Percentiles rank a stretch among this genome's conserved stretches.
These are phyloP conservation scores for Aspergillus luchuensis DNA, from an alignment of 2,329 filamentous ascomycete genomes.

Conservation along the genomic window DNA sequence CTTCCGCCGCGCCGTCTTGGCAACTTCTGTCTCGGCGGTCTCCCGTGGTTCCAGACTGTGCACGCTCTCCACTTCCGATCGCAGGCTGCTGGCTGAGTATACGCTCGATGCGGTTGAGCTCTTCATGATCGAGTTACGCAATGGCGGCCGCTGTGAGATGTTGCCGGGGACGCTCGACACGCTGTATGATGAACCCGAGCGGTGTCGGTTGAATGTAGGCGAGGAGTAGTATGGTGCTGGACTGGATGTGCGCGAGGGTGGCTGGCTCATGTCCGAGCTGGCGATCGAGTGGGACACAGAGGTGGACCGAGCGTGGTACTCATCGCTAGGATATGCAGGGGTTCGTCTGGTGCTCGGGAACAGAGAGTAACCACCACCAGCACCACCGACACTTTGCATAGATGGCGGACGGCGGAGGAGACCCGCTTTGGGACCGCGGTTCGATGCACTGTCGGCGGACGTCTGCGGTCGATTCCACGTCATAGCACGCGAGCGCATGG, in stretches of 20 bases:
- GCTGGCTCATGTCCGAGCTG: slow-evolving; percentile 21
- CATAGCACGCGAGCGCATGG: slow-evolving; percentile 24
- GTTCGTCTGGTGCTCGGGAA: slow-evolving; percentile 20
- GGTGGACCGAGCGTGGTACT: slow-evolving; percentile 19
- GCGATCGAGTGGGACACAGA: slow-evolving; percentile 23
- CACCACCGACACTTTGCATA: slow-evolving; percentile 26
- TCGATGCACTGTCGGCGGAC: slow-evolving; percentile 12
- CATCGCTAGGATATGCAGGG: slow-evolving; percentile 16
- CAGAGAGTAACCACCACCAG: slow-evolving; percentile 21
- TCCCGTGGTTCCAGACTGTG: slow-evolving; percentile 16
- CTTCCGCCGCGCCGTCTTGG: slow-evolving; percentile 18
- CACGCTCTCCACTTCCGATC: slow-evolving; percentile 29
- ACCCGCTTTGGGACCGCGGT: slow-evolving; percentile 3
- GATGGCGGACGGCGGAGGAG: slow-evolving; percentile 26
- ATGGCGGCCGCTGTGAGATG: slow-evolving; percentile 22
- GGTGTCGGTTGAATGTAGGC: slow-evolving; percentile 23
- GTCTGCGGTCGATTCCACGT: slow-evolving; percentile 29
- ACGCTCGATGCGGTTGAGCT: slow-evolving; percentile 29
- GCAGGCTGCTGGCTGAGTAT: slow-evolving; percentile 33
- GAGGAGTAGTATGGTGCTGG: slow-evolving; percentile 25
- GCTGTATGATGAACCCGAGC: slow-evolving; percentile 28
- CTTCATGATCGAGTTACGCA: slow-evolving; percentile 30
- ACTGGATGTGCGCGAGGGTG: slow-evolving; percentile 23
- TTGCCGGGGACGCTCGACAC: slow-evolving; percentile 23
- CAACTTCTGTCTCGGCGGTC: slow-evolving; percentile 9